phyloP scores from a whole-genome alignment of 495 filamentous ascomycete genomes.

The Aspergillus saccharolyticus region DNA sequence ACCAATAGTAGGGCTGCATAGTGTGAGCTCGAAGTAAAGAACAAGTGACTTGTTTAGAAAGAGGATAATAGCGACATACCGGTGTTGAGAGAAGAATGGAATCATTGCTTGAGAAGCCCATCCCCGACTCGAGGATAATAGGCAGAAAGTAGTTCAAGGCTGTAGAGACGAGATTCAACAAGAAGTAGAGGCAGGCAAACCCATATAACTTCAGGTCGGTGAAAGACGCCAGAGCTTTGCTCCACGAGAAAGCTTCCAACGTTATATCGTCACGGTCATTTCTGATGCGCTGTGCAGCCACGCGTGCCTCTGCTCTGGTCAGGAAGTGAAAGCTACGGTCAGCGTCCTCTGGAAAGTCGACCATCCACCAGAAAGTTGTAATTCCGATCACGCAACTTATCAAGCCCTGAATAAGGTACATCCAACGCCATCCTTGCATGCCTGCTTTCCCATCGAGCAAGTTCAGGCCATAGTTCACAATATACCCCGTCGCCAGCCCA shows the following conservation, averaged over 20 bases:
- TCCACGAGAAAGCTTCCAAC: slow-evolving; percentile 55
- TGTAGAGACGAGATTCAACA: slow-evolving; percentile 67
- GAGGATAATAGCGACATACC: slow-evolving; percentile 29
- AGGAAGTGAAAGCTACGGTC: slow-evolving; percentile 60
- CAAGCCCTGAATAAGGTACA: slow-evolving; percentile 66
- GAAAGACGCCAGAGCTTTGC: slow-evolving; percentile 55
- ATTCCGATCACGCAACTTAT: slow-evolving; percentile 63
- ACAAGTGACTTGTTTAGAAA: too few relatives aligned
- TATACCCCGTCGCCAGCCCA: slow-evolving; percentile 62
- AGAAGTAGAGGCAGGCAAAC: slow-evolving; percentile 67
- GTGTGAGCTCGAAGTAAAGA: not conserved
- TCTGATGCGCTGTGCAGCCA: slow-evolving; percentile 55
- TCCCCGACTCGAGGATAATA: slow-evolving; percentile 64
- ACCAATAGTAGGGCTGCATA: slow-evolving; percentile 63
- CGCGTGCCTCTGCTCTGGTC: slow-evolving; percentile 48
- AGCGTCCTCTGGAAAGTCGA: slow-evolving; percentile 71
- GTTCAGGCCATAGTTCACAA: slow-evolving; percentile 70
- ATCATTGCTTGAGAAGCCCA: slow-evolving; percentile 63
- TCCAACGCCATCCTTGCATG: slow-evolving; percentile 70
- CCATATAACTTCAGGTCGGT: slow-evolving; percentile 67
- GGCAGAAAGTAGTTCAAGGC: slow-evolving; percentile 66
- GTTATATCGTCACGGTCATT: slow-evolving; percentile 62
- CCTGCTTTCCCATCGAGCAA: slow-evolving; percentile 54
- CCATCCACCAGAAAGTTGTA: slow-evolving; percentile 72
- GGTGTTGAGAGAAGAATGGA: slow-evolving; percentile 69